Evolutionary conservation across 2,329 filamentous ascomycete species (phyloP).

Genomic region (Magnaporthiopsis incrustans): DNA sequence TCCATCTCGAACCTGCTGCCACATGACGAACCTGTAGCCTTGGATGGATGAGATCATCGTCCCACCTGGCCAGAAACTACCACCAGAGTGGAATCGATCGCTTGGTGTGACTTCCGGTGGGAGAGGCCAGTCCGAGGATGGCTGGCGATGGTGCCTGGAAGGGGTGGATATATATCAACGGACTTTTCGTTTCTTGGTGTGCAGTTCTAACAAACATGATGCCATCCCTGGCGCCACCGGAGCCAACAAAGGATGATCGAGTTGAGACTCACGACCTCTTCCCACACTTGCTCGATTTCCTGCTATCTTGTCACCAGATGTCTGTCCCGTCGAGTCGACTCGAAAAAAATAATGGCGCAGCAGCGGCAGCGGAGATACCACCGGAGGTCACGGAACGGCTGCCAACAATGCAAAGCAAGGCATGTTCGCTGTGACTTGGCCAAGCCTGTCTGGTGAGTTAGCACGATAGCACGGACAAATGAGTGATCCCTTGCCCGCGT

Average conservation of each 20-base stretch:
- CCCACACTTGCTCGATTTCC: not conserved
- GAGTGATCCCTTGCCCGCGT: not conserved
- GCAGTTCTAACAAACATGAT: not conserved
- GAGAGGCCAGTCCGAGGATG: not conserved
- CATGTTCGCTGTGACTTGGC: not conserved
- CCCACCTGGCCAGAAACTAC: not conserved
- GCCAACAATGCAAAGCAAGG: not conserved
- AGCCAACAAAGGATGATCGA: not conserved
- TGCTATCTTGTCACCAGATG: not conserved
- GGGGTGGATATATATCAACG: not conserved
- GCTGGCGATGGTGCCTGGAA: not conserved
- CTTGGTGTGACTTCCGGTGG: not conserved
- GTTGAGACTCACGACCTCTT: no score
- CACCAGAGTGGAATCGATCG: not conserved
- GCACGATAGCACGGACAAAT: not conserved
- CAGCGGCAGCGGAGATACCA: not conserved
- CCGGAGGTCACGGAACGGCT: not conserved
- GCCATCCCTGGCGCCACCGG: no score
- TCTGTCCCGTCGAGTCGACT: not conserved
- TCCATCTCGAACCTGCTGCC: not conserved
- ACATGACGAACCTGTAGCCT: not conserved
- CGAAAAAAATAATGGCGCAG: not conserved
- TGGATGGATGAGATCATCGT: not conserved
- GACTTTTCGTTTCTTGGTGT: not conserved
- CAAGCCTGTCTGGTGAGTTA: not conserved